These are phyloP conservation scores for Citrus australasica DNA, from an alignment of 345 rosid genomes.

Conservation along the genomic window DNA sequence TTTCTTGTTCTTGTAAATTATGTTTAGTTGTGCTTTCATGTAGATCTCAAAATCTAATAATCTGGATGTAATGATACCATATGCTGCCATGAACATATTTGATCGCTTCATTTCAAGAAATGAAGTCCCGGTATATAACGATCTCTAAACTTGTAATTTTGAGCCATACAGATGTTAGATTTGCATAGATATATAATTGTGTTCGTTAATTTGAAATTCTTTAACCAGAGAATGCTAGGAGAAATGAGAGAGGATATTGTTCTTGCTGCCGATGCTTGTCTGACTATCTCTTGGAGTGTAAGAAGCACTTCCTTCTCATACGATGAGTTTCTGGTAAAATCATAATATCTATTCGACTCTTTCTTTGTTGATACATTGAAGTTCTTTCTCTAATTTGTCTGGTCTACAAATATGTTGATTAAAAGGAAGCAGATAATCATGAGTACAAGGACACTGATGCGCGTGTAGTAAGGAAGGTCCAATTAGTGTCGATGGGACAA, in stretches of 20 bases:
- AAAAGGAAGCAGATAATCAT: not conserved
- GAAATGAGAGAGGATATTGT: not conserved
- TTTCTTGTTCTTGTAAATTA: not conserved
- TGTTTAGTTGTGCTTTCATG: not conserved
- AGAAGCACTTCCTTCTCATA: not conserved
- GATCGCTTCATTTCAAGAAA: slow-evolving; percentile 6
- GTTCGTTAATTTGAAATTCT: not conserved
- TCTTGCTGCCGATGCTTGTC: not conserved
- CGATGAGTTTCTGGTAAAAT: not conserved
- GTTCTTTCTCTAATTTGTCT: not conserved
- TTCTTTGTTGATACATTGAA: not conserved
- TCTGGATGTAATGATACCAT: not conserved
- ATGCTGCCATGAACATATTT: not conserved
- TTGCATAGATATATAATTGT: not conserved
- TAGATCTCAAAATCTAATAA: not conserved
- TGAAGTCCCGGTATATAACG: not conserved
- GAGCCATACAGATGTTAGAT: not conserved
- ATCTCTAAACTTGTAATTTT: not conserved
- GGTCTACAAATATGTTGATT: not conserved
- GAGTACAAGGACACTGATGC: too few species aligned
- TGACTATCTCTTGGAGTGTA: not conserved
- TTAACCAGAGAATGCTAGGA: not conserved
- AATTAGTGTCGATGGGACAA: not conserved
- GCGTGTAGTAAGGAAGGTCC: too few species aligned
- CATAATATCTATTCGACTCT: not conserved